phyloP scores from a whole-genome alignment of 345 rosid genomes.

The Aquilaria sinensis region DNA sequence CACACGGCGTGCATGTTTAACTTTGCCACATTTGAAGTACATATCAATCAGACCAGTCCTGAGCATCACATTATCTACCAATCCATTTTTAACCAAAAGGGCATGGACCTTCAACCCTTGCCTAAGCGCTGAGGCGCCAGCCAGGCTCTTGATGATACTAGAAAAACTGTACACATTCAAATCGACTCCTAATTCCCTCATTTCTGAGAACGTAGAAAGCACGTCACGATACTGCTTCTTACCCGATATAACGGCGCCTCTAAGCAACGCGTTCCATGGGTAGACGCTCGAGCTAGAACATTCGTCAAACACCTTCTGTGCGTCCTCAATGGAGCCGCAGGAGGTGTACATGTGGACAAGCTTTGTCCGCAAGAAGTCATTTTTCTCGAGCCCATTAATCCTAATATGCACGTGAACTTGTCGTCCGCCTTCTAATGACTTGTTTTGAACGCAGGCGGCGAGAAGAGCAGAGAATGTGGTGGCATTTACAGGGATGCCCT shows the following conservation, averaged over 20 bases:
- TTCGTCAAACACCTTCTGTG: conserved; percentile 57
- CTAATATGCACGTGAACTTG: conserved; percentile 57
- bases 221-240: conserved; percentile 52
- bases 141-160: conserved; percentile 73
- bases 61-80: conserved; percentile 43
- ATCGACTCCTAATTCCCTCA: conserved; percentile 66
- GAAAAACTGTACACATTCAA: conserved; percentile 68
- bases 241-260: conserved; percentile 76
- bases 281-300: conserved; percentile 44
- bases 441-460: conserved; percentile 62
- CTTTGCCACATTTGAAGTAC: conserved; percentile 78
- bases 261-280: conserved; percentile 80
- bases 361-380: conserved; percentile 58
- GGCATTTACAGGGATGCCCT: conserved; percentile 68
- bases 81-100: conserved; percentile 62
- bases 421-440: conserved; percentile 45
- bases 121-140: conserved; percentile 64
- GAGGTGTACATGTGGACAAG: conserved; percentile 66
- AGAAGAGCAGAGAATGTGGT: conserved; percentile 73
- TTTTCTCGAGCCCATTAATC: conserved; percentile 63
- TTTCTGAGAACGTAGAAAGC: conserved; percentile 48
- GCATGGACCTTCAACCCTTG: conserved; percentile 77
- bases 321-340: conserved; percentile 64
- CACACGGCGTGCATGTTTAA: conserved; percentile 45
- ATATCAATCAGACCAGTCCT: conserved; percentile 68